Evolutionary conservation across 257 asterid species (phyloP).

Genomic region (Prunella vulgaris): DNA sequence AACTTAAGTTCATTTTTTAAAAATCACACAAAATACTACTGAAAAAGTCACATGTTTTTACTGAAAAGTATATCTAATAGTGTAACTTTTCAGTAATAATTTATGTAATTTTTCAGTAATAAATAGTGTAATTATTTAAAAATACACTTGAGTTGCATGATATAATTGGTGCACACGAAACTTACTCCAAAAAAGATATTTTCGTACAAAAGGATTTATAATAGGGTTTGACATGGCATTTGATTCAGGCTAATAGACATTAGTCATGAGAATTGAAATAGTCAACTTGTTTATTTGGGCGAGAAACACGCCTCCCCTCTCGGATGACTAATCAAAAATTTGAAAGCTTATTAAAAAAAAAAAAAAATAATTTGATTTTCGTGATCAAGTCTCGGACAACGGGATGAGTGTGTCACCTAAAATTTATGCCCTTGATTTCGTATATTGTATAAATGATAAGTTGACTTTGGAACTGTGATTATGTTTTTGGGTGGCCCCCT

Average conservation of each 20-base stretch:
- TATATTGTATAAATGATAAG: not conserved
- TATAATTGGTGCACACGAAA: too few relatives aligned
- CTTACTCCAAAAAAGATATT: too few relatives aligned
- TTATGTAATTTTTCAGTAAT: too few relatives aligned
- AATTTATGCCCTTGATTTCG: not conserved
- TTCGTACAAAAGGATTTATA: too few relatives aligned
- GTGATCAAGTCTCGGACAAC: not conserved
- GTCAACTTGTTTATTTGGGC: constrained; percentile 20
- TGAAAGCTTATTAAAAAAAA: constrained; percentile 11
- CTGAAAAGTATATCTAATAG: too few relatives aligned
- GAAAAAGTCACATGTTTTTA: too few relatives aligned
- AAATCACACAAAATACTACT: too few relatives aligned
- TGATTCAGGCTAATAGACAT: not conserved
- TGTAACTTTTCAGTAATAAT: too few relatives aligned
- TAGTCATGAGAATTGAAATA: constrained; percentile 2
- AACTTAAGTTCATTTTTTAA: too few relatives aligned
- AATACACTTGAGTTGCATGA: too few relatives aligned
- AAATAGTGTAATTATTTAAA: too few relatives aligned
- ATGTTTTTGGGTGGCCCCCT: not conserved
- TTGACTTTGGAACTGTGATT: constrained; percentile 26
- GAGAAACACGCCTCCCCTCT: constrained; percentile 18
- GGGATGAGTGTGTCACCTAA: not conserved
- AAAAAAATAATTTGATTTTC: not conserved
- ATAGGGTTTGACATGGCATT: not conserved
- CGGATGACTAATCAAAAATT: constrained; percentile 8